Conservation (phyloP, 371 early-diverging fungal species). For the Entomophthora muscae region DNA sequence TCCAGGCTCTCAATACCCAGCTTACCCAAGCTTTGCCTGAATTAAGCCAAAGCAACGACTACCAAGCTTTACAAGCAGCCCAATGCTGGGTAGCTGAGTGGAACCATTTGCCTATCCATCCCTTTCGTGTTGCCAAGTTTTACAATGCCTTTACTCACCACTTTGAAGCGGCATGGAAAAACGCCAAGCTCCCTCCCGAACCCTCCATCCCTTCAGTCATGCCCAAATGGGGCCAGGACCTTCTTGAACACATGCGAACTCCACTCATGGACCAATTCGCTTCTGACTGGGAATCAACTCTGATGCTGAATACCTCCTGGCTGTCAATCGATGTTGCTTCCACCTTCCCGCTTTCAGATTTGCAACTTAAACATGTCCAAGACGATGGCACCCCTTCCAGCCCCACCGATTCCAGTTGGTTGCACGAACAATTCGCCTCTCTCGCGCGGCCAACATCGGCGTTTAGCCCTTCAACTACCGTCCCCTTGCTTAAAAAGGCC, state of each 20-base stretch:
- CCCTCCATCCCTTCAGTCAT: not conserved
- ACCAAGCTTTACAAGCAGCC: not conserved
- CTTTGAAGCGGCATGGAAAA: not conserved
- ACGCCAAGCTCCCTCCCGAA: not conserved
- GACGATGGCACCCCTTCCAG: too few relatives aligned
- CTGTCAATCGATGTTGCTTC: not conserved
- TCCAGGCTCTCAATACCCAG: not conserved
- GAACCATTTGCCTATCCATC: not conserved
- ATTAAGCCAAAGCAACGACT: not conserved
- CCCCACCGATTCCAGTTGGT: too few relatives aligned
- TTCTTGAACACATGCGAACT: not conserved
- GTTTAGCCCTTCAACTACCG: too few relatives aligned
- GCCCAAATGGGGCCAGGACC: not conserved
- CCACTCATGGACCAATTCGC: not conserved
- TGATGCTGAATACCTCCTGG: not conserved
- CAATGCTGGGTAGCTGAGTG: not conserved
- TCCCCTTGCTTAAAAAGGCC: too few relatives aligned
- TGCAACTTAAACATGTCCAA: not conserved
- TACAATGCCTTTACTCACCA: not conserved
- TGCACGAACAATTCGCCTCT: too few relatives aligned
- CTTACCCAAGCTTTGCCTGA: not conserved
- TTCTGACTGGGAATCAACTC: not conserved
- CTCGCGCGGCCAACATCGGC: too few relatives aligned
- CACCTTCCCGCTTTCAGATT: not conserved
- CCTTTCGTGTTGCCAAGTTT: not conserved